Evolutionary conservation across 345 rosid genomes (phyloP), one percentile per base, ranked within the genome.

Genomic region (Eutrema heterophyllum): DNA sequence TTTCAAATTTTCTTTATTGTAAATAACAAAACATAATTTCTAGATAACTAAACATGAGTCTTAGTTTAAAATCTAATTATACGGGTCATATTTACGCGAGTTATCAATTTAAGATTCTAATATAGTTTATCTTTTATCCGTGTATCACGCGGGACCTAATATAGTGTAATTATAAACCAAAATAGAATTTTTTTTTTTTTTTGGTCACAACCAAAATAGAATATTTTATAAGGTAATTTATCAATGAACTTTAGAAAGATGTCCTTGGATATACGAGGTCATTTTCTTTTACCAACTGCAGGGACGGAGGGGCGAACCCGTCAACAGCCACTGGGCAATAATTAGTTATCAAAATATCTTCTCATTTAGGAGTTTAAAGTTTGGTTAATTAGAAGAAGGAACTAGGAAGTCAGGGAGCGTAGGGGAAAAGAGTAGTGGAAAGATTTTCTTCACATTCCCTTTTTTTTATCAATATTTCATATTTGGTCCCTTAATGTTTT

Each of bases 391-490:
- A 12, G 32, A 33, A 26, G 21, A 32, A 45, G 26, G 36, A 3
- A 13, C 9, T 14, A 27, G 30, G n/a, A n/a, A 27, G 2, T 4
- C 30, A 27, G 56, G 65, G n/a, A 70, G 73, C 73, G 74, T 58
- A 11, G 57, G 10, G 65, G 12, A 38, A 32, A 44, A 1, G 39
- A 65, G 26, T 46, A 67, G 45, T 74, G 81, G 72, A 41, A 32
- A 61, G 64, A 57, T 75, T 49, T 60, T 45, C 56, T 38, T 64
- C 52, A 9, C 32, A n/a, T 62, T 68, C 72, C 61, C 61, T 44
- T 74, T 67, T n/a, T 27, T 33, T 68, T 50, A 57, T 58, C 32
- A 18, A 49, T 78, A 36, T 73, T 54, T 78, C 46, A 36, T 35
- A 7, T 33, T 45, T 45, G 46, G 78, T 54, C 78, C 63, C 40